Evolutionary conservation across 2,329 filamentous ascomycete genomes (phyloP), one percentile per base, ranked within the genome.

Genomic region (Parafenestella ontariensis): DNA sequence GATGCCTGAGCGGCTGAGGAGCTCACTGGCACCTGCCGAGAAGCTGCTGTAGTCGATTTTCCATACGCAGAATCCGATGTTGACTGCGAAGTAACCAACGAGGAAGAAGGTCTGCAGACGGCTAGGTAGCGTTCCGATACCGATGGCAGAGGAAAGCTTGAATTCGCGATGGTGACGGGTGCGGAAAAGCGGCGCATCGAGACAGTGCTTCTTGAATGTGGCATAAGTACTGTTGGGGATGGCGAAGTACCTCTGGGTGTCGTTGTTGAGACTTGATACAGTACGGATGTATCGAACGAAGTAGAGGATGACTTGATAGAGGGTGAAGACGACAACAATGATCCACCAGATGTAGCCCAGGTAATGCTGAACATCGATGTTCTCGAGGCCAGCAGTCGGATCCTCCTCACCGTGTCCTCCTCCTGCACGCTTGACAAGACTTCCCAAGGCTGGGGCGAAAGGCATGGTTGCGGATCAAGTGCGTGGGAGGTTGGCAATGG

Each of bases 211-310:
- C 72, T 81, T 82, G 69, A 81, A 73, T 46, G 62, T 69, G 43
- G 78, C 76, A 53, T 74, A 79, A 28, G 63, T 66, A 45, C 68
- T 64, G 58, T 90, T 89, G 5, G 89, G 83, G 21, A 80, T 78
- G 41, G 87, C 83, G 71, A 93, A 96, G 79, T 92, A 96, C 56
- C 85, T 82, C 74, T 96, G 92, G 1, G 83, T 88, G 61, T 91
- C 89, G 77, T 91, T 92, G 78, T 85, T 88, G 62, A 96, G 83
- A 68, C 88, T 91, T 37, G 89, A 83, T 40, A 96, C 81, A 23
- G 85, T 88, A 59, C 92, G 86, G 33, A 93, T 79, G 69, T 95
- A 89, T 62, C 83, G 85, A 53, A 85, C 79, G 52, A 89, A 77
- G 49, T 84, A 81, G 46, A 86, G 82, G 49, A 80, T 76, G 59